Conservation (phyloP, 2,329 filamentous ascomycete genomes). For the Pleoardoris graminearum region DNA sequence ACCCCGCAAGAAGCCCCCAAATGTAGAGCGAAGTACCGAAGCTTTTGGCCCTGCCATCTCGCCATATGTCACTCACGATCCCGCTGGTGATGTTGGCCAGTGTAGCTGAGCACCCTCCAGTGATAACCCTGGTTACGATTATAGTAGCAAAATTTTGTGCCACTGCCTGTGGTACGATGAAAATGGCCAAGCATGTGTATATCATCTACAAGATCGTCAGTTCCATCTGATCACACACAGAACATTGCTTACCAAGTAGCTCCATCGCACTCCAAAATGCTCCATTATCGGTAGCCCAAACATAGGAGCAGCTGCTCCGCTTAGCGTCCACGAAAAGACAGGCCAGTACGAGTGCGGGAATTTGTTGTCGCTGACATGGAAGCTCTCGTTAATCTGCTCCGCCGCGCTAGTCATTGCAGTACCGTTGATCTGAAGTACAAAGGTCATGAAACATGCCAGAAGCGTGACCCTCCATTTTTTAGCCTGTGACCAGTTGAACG, state of each 20-base stretch:
- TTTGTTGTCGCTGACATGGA: conserved; percentile 42
- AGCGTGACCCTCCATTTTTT: conserved; percentile 51
- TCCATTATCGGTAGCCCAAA: conserved; percentile 51
- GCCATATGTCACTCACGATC: conserved; percentile 45
- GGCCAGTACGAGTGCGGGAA: conserved; percentile 50
- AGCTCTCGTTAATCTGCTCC: conserved; percentile 44
- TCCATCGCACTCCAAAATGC: conserved; percentile 49
- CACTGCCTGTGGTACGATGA: conserved; percentile 49
- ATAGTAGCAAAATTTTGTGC: conserved; percentile 52
- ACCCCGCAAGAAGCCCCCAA: conserved; percentile 49
- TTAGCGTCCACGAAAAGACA: conserved; percentile 48
- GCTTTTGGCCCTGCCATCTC: conserved; percentile 44
- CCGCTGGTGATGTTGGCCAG: conserved; percentile 47
- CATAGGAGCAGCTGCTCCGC: conserved; percentile 48
- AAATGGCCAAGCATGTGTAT: conserved; percentile 48
- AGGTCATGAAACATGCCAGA: conserved; percentile 49
- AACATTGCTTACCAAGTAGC: conserved; percentile 43
- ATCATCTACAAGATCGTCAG: conserved; percentile 27
- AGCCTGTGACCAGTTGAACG: conserved; percentile 47
- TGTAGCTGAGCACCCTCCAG: conserved; percentile 49
- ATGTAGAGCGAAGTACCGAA: conserved; percentile 51
- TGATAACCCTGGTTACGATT: conserved; percentile 50
- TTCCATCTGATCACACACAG: no score
- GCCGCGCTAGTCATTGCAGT: conserved; percentile 40
- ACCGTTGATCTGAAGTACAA: conserved; percentile 37